Conservation (phyloP, 768 basidiomycete species). For the Coprinellus micaceus region DNA sequence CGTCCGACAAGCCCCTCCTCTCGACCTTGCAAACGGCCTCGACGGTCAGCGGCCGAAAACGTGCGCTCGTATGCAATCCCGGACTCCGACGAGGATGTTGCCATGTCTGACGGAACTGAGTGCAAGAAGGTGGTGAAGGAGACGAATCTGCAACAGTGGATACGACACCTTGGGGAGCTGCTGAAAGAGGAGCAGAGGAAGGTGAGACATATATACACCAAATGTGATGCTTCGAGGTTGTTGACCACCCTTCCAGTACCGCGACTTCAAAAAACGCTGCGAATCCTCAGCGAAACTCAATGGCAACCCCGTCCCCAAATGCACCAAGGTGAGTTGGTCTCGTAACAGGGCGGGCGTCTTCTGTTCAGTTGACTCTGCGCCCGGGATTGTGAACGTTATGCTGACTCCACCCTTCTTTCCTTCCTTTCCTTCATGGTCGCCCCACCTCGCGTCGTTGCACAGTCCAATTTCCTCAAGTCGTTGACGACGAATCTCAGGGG, state of each 20-base stretch:
- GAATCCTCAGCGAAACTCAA: conserved; percentile 44
- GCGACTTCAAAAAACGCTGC: conserved; percentile 54
- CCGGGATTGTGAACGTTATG: background rate
- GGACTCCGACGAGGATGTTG: conserved; percentile 68
- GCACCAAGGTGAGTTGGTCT: conserved; percentile 46
- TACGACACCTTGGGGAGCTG: conserved; percentile 58
- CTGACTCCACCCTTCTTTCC: background rate
- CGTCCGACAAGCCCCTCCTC: conserved; percentile 15
- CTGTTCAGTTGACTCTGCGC: background rate
- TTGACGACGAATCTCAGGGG: conserved; percentile 53
- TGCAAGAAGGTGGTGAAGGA: conserved; percentile 32
- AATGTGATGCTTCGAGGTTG: background rate
- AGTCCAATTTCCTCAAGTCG: conserved; percentile 72
- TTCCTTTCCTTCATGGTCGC: background rate
- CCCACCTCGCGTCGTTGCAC: background rate
- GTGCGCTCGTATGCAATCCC: conserved; percentile 62
- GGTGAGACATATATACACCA: conserved; percentile 35
- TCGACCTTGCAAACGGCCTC: conserved; percentile 50
- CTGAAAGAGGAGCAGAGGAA: conserved; percentile 67
- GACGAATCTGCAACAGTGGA: conserved; percentile 59
- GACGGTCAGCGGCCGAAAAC: conserved; percentile 49
- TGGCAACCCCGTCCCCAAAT: conserved; percentile 41
- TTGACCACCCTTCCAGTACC: conserved; percentile 42
- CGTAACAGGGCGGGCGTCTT: too few species aligned
- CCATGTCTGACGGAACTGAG: background rate